Evolutionary conservation across 169 alveolate genomes (phyloP), one percentile per base, ranked within the genome.

Genomic region (Amoebophrya sp.): DNA sequence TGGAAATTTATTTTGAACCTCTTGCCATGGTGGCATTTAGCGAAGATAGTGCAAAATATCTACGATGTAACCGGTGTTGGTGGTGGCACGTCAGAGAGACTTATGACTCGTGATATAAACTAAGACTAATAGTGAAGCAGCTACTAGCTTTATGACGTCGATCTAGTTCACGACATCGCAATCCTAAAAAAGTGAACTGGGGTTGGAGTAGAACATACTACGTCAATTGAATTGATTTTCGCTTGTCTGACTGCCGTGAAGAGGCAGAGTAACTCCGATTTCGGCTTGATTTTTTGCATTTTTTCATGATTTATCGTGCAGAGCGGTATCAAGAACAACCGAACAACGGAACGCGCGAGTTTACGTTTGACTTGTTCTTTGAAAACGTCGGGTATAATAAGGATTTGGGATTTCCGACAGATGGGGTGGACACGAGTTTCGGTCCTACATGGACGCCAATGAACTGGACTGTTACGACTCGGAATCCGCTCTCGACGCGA

Each of bases 11-110:
- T 65, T 29, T 26, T 65, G 33, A 1, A 26, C 83, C n/a, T 65
- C 33, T 26, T 65, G 83, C 83, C 83, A 10, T 65, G 83, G 83
- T 65, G 83, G 83, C 83, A 65, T 26, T 36, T 65, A 36, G 83
- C 83, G 36, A 65, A 65, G 26, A 65, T 65, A 1, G 83, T 65
- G 2, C 83, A 65, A 36, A 65, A 65, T 36, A 65, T 65, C 83
- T 65, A 65, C 83, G 83, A 65, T 36, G 83, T 65, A 29, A 65
- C 83, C 36, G 83, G 83, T 6, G 83, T 65, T 29, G 2, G 26
- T 6, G 83, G n/a, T 29, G 83, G 83, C 2, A 6, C n/a, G n/a
- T n/a, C n/a, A n/a, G n/a, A n/a, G n/a, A n/a, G n/a, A n/a, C n/a
- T n/a, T n/a, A n/a, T n/a, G n/a, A n/a, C n/a, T n/a, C n/a, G n/a